Evolutionary conservation across 2,329 filamentous ascomycete species (phyloP), one percentile per base, ranked within the genome.

Genomic region (Dichotomopilus funicola): DNA sequence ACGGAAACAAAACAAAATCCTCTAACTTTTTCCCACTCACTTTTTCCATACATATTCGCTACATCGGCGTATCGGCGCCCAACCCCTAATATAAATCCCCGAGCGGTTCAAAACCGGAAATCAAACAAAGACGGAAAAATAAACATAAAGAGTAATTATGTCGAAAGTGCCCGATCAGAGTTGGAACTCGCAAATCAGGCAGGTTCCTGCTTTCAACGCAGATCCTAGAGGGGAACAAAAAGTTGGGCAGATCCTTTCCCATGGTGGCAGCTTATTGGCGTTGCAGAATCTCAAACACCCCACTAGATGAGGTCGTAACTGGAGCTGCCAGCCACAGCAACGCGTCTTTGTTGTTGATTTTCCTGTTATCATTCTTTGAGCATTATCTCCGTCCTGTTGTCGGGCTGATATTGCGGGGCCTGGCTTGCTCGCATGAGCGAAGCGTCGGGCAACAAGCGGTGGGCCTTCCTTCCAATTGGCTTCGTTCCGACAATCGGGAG

Each of bases 1-100:
- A 53, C 58, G 52, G 55, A 45, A 57, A 55, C 52, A 59, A 45
- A 54, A 11, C 31, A 10, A 31, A 12, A 11, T 12, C 36, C 2
- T 41, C 48, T 7, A 27, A 7, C 5, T 33, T 40, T 38, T 37
- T 49, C 31, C 47, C 10, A 37, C 6, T 12, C 11, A 12, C 5
- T 13, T 13, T 42, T 38, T 38, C 12, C 12, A 38, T 11, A n/a
- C 19, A 27, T 27, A 27, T 27, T 27, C 19, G 19, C 19, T 2
- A 27, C 19, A 27, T 3, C 2, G 19, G 19, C 19, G 19, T 27
- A 27, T 27, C 19, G 3, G 3, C 19, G 19, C 19, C 19, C 19
- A 27, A 27, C 19, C 19, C 19, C 19, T 27, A 27, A 27, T 27
- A 3, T 27, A 27, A 27, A 27, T 3, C 19, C 19, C 19, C 19